Base-by-base conservation (phyloP, 176 grass and related monocot genomes). In the Juncus effusus region DNA sequence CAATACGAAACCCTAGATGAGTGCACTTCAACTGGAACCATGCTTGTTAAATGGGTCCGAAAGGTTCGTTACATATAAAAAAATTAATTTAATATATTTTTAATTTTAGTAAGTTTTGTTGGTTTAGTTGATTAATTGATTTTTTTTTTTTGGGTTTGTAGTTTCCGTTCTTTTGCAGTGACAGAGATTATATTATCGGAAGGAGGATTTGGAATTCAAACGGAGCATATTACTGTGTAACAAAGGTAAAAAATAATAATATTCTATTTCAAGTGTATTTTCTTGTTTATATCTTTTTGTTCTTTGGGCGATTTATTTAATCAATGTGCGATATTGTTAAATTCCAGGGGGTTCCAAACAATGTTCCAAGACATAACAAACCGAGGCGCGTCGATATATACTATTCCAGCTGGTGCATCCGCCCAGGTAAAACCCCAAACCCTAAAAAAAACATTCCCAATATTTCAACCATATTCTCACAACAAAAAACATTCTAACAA, bases 331-430 rank as follows among this genome's bases (percentile, higher is more conserved):
- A 6, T 67, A 61, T 76, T 28, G 7, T 62, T 57, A 5, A 76
- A 16, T 80, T 79, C 67, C 88, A 99, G 95, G 81, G 95, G 12
- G 80, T 99, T 6, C 89, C 78, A 51, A 81, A 80, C 36, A 69
- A 79, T 73, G 76, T 99, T 55, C 85, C 89, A 64, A 84, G 95
- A 58, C 36, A 51, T 6, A 87, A 42, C 69, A 99, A 99, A 74
- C 95, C 89, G 44, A 87, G 83, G 38, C 85, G 95, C 45, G 95
- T 99, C n/a, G 95, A 99, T 64, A 58, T 87, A 37, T 93, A 99
- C 73, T 99, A 99, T 85, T 99, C 95, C 10, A 99, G 95, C 53
- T 99, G 89, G 89, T 99, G 85, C 76, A 94, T 99, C 74, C 95
- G 83, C 70, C 79, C 94, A 84, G 89, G 94, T 99, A 80, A 38